Base-by-base conservation (phyloP, 2,329 filamentous ascomycete genomes). In the Stagonosporopsis chrysanthemi region DNA sequence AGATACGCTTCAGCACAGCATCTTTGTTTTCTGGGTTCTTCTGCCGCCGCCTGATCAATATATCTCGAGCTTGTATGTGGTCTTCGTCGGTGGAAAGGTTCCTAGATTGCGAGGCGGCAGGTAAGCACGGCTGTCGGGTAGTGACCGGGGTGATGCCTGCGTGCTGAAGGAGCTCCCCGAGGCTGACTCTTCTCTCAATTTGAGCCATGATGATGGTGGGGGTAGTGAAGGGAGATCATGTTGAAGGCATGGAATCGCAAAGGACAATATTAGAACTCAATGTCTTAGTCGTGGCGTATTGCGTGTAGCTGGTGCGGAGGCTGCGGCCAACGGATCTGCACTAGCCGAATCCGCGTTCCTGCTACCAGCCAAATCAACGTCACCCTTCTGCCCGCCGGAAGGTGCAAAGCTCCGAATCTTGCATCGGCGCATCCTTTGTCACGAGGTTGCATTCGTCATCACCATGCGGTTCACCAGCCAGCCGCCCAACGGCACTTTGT, bases 1-100 rank as follows among this genome's bases (percentile, higher is more conserved):
- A 76, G 7, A 76, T 70, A 39, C 65, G 68, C 59, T 74, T 76
- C 50, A 76, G 52, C 36, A 73, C 65, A 44, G 68, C 69, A 47
- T 72, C 66, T 42, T 66, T 66, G 56, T 65, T 71, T 35, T 72
- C 70, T 39, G 70, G 69, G 19, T 67, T 66, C 23, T 66, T 72
- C 22, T 63, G 64, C 35, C 73, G 66, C 45, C 72, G 69, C 6
- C 72, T 66, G 24, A 74, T 63, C 9, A 76, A 58, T 6, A 76
- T 60, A n/a, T 62, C 63, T 42, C 68, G 67, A 22, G 73, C 73
- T 54, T 68, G 64, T 15, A 43, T 51, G 49, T 69, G 68, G 60
- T 76, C 73, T 28, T 72, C 71, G 19, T 75, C 69, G 56, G 69
- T 75, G 33, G 66, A 65, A 35, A 65, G 54, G 38, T 70, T 60